Conservation (phyloP, 495 filamentous ascomycete genomes). For the Aspergillus cavernicola region DNA sequence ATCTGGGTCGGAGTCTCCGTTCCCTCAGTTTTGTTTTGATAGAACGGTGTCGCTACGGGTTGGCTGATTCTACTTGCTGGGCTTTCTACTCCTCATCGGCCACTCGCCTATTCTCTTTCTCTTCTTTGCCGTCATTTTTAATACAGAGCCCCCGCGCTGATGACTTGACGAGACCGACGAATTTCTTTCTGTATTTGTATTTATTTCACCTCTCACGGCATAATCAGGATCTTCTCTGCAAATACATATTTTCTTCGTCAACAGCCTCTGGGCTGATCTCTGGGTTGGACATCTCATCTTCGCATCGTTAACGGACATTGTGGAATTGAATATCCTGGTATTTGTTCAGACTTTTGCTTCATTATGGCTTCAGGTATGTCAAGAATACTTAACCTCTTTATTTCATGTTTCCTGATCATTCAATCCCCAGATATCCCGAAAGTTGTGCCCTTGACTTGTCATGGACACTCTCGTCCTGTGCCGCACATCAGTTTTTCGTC, state of each 20-base stretch:
- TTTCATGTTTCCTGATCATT: not conserved
- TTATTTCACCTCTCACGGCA: slow-evolving; percentile 18
- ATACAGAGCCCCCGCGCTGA: slow-evolving; percentile 27
- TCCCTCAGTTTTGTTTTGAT: slow-evolving; percentile 10
- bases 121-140: slow-evolving; percentile 12
- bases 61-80: not conserved
- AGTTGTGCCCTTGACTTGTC: slow-evolving; percentile 89
- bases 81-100: not conserved
- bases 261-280: slow-evolving; percentile 1
- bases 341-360: slow-evolving; percentile 3
- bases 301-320: slow-evolving; percentile 16
- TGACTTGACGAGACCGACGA: slow-evolving; percentile 48
- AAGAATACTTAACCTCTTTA: too few species aligned
- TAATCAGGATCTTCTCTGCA: slow-evolving; percentile 9
- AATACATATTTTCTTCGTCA: slow-evolving; percentile 11
- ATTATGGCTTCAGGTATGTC: slow-evolving; percentile 25
- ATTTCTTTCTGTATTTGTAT: slow-evolving; percentile 41
- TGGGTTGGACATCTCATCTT: slow-evolving; percentile 10
- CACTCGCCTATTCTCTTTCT: slow-evolving; percentile 2
- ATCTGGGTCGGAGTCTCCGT: slow-evolving; percentile 16
- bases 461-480: slow-evolving; percentile 93
- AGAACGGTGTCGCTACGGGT: slow-evolving; percentile 10
- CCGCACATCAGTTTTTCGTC: slow-evolving; percentile 93
- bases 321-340: slow-evolving; percentile 13
- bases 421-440: slow-evolving; percentile 54